phyloP scores from a whole-genome alignment of 2,329 filamentous ascomycete genomes.

The Phialemoniopsis sp. region DNA sequence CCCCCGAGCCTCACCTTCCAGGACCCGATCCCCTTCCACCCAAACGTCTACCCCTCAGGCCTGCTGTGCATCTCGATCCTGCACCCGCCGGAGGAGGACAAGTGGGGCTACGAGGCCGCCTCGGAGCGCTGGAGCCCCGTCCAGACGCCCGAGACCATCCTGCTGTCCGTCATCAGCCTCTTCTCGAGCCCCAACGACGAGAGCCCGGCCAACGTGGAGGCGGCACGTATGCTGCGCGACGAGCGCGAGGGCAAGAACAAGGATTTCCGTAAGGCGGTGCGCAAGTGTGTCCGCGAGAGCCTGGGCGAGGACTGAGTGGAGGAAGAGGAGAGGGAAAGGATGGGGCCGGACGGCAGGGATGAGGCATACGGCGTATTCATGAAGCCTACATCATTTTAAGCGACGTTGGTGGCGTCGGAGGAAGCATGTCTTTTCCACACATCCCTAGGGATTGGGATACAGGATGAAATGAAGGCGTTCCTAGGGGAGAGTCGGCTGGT shows the following conservation, averaged over 20 bases:
- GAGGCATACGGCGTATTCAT: too few relatives aligned
- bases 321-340: background rate
- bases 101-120: slow-evolving; percentile 88
- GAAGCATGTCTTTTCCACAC: background rate
- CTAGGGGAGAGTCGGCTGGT: background rate
- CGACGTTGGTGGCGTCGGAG: background rate
- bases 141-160: slow-evolving; percentile 90
- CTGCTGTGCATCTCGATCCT: slow-evolving; percentile 96
- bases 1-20: slow-evolving; percentile 89
- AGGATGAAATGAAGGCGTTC: background rate
- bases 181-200: slow-evolving; percentile 92
- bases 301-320: slow-evolving; percentile 61
- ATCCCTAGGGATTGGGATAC: too few relatives aligned
- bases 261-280: slow-evolving; percentile 75
- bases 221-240: slow-evolving; percentile 81
- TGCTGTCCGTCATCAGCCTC: slow-evolving; percentile 88
- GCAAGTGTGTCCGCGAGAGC: slow-evolving; percentile 77
- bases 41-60: slow-evolving; percentile 86
- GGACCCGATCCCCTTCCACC: slow-evolving; percentile 81
- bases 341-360: too few relatives aligned
- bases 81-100: slow-evolving; percentile 90
- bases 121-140: slow-evolving; percentile 92
- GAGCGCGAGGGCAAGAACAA: slow-evolving; percentile 57
- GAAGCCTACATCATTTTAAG: too few relatives aligned
- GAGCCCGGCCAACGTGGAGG: slow-evolving; percentile 92